Conservation (phyloP, 2,329 filamentous ascomycete genomes). For the Colletotrichum graminicola region DNA sequence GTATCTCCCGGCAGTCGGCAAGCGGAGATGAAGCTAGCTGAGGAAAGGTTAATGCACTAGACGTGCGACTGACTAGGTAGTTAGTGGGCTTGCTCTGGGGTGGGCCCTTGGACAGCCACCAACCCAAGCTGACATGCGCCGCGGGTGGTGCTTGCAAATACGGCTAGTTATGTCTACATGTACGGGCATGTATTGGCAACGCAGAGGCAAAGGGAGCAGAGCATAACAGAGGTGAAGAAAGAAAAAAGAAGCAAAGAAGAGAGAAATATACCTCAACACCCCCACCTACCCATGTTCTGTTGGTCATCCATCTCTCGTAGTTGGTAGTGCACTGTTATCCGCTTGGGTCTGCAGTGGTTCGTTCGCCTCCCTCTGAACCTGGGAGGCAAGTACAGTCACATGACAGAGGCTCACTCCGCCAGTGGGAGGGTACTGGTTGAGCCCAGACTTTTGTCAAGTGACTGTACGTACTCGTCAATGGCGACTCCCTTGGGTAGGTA, state of each 20-base stretch:
- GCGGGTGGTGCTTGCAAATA: background rate
- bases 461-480: constrained; percentile 25
- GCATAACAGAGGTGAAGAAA: background rate
- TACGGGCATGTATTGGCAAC: background rate
- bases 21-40: constrained; percentile 34
- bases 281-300: constrained; percentile 19
- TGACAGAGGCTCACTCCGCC: too few species aligned
- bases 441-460: too few species aligned
- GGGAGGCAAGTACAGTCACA: constrained; percentile 14
- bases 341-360: constrained; percentile 12
- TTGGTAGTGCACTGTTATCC: background rate
- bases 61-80: constrained; percentile 8
- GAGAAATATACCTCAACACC: background rate
- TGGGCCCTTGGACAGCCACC: constrained; percentile 10
- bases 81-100: background rate
- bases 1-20: constrained; percentile 29
- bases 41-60: constrained; percentile 26
- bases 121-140: background rate
- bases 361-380: constrained; percentile 18
- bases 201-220: background rate
- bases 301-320: constrained; percentile 15
- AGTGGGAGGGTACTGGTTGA: too few species aligned
- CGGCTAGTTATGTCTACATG: background rate
- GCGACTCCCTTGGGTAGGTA: background rate
- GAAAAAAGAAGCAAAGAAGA: background rate